Conservation (phyloP, 208 protist species). For the Leishmania braziliensis region DNA sequence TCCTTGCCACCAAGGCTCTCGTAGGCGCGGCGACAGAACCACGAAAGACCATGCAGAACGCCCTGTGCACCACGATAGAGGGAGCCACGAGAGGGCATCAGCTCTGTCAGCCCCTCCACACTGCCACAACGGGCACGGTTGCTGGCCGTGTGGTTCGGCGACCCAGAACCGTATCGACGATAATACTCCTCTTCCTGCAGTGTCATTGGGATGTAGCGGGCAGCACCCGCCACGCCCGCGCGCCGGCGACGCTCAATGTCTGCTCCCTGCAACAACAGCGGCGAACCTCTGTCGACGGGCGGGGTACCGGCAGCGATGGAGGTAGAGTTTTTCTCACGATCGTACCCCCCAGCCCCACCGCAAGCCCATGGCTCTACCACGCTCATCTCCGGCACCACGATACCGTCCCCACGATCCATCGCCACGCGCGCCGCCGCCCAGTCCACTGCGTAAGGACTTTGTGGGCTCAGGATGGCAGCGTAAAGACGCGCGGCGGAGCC, state of each 20-base stretch:
- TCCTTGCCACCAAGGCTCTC: slow-evolving; percentile 9
- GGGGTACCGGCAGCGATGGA: not conserved
- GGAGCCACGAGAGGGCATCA: slow-evolving; percentile 14
- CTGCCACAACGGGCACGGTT: not conserved
- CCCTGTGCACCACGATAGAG: slow-evolving; percentile 19
- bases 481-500: slow-evolving; percentile 34
- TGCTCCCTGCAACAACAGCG: not conserved
- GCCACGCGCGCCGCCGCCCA: slow-evolving; percentile 41
- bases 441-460: slow-evolving; percentile 46
- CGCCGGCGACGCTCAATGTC: slow-evolving; percentile 4
- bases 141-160: not conserved
- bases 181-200: slow-evolving; percentile 31
- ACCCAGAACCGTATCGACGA: slow-evolving; percentile 12
- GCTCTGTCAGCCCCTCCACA: not conserved
- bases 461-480: slow-evolving; percentile 34
- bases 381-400: slow-evolving; percentile 43
- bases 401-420: slow-evolving; percentile 36
- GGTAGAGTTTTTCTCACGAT: not conserved
- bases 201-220: slow-evolving; percentile 16
- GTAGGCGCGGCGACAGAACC: slow-evolving; percentile 6
- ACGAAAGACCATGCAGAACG: slow-evolving; percentile 10
- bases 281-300: not conserved
- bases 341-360: not conserved
- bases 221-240: not conserved
- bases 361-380: slow-evolving; percentile 35